Base-by-base conservation (phyloP, 2,329 filamentous ascomycete species). In the Lachnellula willkommii region DNA sequence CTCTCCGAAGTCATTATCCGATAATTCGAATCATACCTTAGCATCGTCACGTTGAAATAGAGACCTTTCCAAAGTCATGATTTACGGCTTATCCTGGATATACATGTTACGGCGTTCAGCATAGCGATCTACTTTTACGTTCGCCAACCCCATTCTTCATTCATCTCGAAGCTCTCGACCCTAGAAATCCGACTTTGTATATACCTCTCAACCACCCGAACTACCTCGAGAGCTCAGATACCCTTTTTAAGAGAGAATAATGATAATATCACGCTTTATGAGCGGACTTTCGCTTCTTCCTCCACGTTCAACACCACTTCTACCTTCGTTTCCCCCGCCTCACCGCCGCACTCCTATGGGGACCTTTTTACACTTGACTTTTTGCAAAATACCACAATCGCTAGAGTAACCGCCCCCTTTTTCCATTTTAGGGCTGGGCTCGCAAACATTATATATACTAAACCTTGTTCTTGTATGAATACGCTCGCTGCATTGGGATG, bases 331-430 rank as follows among this genome's bases (percentile, higher is more conserved):
- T 64, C 57, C 56, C 28, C 50, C 42, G 22, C 40, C 57, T 22
- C 47, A 46, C 20, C 20, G 56, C 58, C 42, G 20, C 53, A 7
- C 15, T 20, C 20, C 1, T 20, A 20, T 20, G 37, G 17, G 15
- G 12, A 39, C 15, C n/a, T n/a, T 40, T 40, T 40, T 40, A 40
- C 37, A 12, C 11, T 56, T 53, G 56, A 52, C 45, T 32, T 47
- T 15, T 57, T 40, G 8, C 40, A 53, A 60, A 54, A 62, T 62
- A 61, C 55, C 58, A 65, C 61, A 40, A 64, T 69, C 66, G 65
- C 64, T 69, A 64, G 66, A 68, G 66, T 68, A 58, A 67, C 66
- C 65, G 65, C 64, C 62, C 39, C 53, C 53, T 56, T 52, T 57
- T 56, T 52, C 55, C 48, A 8, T n/a, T 45, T 24, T 11, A 14